phyloP scores from a whole-genome alignment of 257 asterid species.

The Solanum infundibuliforme region DNA sequence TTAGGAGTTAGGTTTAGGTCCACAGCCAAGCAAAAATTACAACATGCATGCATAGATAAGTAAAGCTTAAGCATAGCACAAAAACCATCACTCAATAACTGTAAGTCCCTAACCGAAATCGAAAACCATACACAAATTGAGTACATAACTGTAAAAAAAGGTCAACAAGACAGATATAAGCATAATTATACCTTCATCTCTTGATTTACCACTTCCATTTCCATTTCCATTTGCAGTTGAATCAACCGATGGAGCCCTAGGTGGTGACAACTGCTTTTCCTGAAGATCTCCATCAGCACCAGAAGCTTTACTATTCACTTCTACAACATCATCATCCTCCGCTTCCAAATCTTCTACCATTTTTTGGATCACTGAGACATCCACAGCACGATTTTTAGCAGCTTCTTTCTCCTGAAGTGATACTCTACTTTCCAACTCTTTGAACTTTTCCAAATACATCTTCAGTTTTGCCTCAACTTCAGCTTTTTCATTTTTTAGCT shows the following conservation, averaged over 20 bases:
- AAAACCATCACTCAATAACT: background rate
- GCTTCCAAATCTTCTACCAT: background rate
- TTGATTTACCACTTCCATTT: background rate
- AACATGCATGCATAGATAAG: background rate
- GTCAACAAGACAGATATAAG: background rate
- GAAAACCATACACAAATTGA: background rate
- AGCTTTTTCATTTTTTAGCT: background rate
- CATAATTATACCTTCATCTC: background rate
- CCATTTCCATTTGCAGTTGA: background rate
- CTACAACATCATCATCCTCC: background rate
- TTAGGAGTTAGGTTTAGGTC: background rate
- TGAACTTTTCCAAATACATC: background rate
- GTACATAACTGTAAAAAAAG: background rate
- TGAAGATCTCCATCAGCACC: background rate
- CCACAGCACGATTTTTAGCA: background rate
- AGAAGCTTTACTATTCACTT: background rate
- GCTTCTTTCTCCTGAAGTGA: background rate
- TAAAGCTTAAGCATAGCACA: background rate
- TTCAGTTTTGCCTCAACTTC: background rate
- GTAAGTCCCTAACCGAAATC: background rate
- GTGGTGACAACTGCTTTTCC: background rate
- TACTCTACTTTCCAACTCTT: background rate
- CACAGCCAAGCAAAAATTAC: background rate
- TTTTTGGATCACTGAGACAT: background rate
- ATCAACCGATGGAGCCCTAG: background rate